Percentiles rank a stretch among this genome's conserved stretches.
Evolutionary conservation across 306 rosid genomes (phyloP).

Genomic region (Lathyrus aphaca): DNA sequence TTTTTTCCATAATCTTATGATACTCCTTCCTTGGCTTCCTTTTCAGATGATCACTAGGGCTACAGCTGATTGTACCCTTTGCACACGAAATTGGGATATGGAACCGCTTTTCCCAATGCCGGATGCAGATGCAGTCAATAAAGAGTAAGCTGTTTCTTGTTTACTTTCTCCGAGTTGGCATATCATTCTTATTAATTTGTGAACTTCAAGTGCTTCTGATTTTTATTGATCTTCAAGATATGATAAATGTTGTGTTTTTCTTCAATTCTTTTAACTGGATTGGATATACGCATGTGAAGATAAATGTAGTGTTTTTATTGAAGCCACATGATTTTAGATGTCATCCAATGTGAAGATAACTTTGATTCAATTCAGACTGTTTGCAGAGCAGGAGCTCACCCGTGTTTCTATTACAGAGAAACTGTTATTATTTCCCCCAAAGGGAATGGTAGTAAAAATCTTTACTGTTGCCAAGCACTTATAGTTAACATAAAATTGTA

Average conservation of each 20-base stretch:
- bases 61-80: slow-evolving; percentile 88
- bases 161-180: slow-evolving; percentile 26
- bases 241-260: slow-evolving; percentile 7
- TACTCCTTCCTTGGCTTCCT: slow-evolving; percentile 30
- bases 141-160: slow-evolving; percentile 58
- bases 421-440: neutral
- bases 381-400: neutral
- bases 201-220: slow-evolving; percentile 18
- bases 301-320: neutral
- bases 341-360: neutral
- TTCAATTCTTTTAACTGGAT: slow-evolving; percentile 17
- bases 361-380: slow-evolving; percentile 25
- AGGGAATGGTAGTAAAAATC: slow-evolving; percentile 5
- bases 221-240: slow-evolving; percentile 27
- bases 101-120: slow-evolving; percentile 91
- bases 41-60: slow-evolving; percentile 91
- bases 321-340: slow-evolving; percentile 23
- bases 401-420: slow-evolving; percentile 11
- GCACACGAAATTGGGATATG: slow-evolving; percentile 83
- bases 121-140: slow-evolving; percentile 53
- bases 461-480: slow-evolving; percentile 7
- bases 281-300: neutral
- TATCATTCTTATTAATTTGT: slow-evolving; percentile 18
- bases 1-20: slow-evolving; percentile 26
- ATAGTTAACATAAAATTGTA: no score